A percentile compares a stretch with the other conserved stretches of the same genome.
These are phyloP conservation scores for Crithidia thermophila DNA, from an alignment of 208 protist species.

Conservation along the genomic window DNA sequence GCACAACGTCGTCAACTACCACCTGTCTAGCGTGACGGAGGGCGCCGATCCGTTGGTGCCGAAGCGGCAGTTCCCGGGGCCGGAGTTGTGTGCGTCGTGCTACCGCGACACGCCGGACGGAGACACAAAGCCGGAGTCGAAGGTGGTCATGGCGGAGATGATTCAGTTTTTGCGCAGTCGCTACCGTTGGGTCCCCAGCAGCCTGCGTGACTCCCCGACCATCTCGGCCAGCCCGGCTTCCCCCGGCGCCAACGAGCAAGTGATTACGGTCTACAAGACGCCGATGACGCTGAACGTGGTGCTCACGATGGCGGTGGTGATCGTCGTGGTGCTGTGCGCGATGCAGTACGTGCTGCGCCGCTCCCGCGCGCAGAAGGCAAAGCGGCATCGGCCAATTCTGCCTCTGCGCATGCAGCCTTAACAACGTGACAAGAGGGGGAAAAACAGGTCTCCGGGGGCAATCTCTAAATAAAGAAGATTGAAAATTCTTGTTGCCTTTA, in stretches of 20 bases:
- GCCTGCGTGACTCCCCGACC: slow-evolving; percentile 5
- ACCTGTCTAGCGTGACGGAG: slow-evolving; percentile 29
- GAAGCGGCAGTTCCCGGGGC: slow-evolving; percentile 54
- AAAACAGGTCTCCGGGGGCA: no score
- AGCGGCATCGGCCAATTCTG: slow-evolving; percentile 17
- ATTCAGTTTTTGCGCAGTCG: slow-evolving; percentile 22
- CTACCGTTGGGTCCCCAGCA: slow-evolving; percentile 47
- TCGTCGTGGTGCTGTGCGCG: slow-evolving; percentile 19
- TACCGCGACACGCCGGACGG: slow-evolving; percentile 5
- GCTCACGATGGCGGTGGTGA: slow-evolving; percentile 31
- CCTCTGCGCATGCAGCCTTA: slow-evolving; percentile 21
- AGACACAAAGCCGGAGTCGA: not conserved
- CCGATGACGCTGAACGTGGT: slow-evolving; percentile 28
- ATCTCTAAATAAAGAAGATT: not conserved
- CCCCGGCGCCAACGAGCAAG: not conserved
- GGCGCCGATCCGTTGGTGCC: slow-evolving; percentile 64
- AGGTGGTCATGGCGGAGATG: slow-evolving; percentile 17
- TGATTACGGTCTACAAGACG: slow-evolving; percentile 6
- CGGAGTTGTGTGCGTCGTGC: slow-evolving; percentile 39
- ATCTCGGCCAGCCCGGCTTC: not conserved
- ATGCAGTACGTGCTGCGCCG: slow-evolving; percentile 28
- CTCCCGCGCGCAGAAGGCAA: not conserved
- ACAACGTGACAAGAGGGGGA: not conserved
- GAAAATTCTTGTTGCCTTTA: no score
- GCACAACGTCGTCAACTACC: slow-evolving; percentile 72